Base-by-base conservation (phyloP, 495 filamentous ascomycete genomes). In the Penicillium bialowiezense region DNA sequence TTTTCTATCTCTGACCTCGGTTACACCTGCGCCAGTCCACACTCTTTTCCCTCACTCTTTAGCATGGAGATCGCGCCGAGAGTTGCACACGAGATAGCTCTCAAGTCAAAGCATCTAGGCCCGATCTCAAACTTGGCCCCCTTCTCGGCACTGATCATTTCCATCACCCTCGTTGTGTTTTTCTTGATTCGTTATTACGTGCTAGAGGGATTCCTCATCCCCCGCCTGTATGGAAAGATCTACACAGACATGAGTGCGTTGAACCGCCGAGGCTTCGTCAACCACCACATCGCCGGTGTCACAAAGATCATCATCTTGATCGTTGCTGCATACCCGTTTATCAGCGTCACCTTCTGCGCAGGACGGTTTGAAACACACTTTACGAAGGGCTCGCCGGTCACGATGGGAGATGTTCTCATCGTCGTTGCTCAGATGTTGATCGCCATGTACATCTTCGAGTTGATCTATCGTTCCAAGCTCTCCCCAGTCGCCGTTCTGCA, bases 371-470 rank as follows among this genome's bases (percentile, higher is more conserved):
- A 66, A 14, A 63, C 64, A 0, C 65, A 55, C 3, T 72, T 61
- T 32, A 55, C 53, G 3, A 56, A 50, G 5, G 63, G 60, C 19
- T 60, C 55, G 10, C 3, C n/a, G 1, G 67, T 74, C 9, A 73
- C 63, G 0, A 41, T 72, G 59, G 74, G 75, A 0, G 73, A 76
- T 52, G 45, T 73, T 0, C 45, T 78, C 20, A 48, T 78, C 7
- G 58, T 78, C 2, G 68, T 54, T 0, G 59, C 70, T 6, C 73
- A 78, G 42, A 65, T 73, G 51, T 44, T 78, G 28, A 70, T 75
- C 10, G 74, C 50, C 12, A 78, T 77, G 67, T 77, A 77, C 43
- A 50, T 74, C 5, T 74, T 74, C 41, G 75, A 78, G 41, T 61
- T 78, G 7, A 44, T 78, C 23, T 78, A 76, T 39, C 66, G 75